These are phyloP conservation scores for Moricandia arvensis DNA, from an alignment of 345 rosid species.

Conservation along the genomic window DNA sequence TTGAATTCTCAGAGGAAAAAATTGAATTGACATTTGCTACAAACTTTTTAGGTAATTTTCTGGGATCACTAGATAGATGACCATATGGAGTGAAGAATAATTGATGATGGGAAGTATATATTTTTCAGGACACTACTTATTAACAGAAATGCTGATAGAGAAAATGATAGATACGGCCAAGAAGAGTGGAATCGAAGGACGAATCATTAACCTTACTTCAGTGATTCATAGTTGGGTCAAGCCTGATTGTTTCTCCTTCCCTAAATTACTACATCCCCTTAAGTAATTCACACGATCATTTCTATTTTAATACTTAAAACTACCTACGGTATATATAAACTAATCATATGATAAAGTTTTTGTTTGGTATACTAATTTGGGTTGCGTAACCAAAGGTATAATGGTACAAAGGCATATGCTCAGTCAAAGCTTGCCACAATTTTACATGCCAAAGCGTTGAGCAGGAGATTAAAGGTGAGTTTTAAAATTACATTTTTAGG, in stretches of 20 bases:
- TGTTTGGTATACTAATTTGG: neutral
- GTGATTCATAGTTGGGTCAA: slow-evolving; percentile 89
- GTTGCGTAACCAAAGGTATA: slow-evolving; percentile 48
- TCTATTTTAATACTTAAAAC: neutral
- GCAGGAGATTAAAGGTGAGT: slow-evolving; percentile 67
- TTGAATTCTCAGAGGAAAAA: slow-evolving; percentile 94
- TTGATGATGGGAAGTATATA: neutral
- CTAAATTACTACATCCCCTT: slow-evolving; percentile 59
- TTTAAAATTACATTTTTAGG: neutral
- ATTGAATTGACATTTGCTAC: slow-evolving; percentile 94
- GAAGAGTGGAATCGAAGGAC: slow-evolving; percentile 67
- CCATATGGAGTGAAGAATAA: neutral
- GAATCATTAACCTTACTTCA: slow-evolving; percentile 88
- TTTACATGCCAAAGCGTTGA: slow-evolving; percentile 79
- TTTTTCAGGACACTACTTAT: slow-evolving; percentile 75
- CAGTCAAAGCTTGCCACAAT: slow-evolving; percentile 82
- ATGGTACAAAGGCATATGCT: slow-evolving; percentile 87
- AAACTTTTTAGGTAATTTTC: slow-evolving; percentile 67
- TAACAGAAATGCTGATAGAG: slow-evolving; percentile 76
- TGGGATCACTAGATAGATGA: neutral
- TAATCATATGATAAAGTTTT: neutral
- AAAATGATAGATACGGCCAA: slow-evolving; percentile 83
- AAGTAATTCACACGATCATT: slow-evolving; percentile 43
- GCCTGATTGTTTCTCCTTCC: slow-evolving; percentile 60
- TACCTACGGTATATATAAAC: neutral